These are phyloP conservation scores for Candida awuae DNA, from an alignment of 805 yeast species.

Conservation along the genomic window DNA sequence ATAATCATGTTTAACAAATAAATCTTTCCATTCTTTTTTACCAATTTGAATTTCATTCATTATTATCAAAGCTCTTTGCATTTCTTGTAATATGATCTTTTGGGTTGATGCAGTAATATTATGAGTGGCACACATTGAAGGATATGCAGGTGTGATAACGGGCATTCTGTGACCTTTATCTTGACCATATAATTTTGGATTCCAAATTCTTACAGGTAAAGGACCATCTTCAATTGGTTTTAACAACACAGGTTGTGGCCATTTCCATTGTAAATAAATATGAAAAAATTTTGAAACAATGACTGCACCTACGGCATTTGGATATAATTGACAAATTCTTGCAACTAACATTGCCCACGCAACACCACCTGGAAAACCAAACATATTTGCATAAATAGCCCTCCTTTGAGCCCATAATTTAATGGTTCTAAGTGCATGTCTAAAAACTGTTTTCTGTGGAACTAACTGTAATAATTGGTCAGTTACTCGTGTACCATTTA, in stretches of 20 bases:
- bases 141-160: slow-evolving; percentile 95
- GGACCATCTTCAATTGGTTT: slow-evolving; percentile 97
- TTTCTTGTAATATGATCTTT: slow-evolving; percentile 69
- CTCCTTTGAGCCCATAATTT: slow-evolving; percentile 96
- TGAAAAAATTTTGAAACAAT: slow-evolving; percentile 85
- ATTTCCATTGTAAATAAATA: slow-evolving; percentile 82
- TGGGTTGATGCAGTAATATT: slow-evolving; percentile 87
- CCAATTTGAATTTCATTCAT: slow-evolving; percentile 62
- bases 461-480: slow-evolving; percentile 86
- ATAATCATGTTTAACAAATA: slow-evolving; percentile 73
- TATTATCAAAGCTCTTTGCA: slow-evolving; percentile 65
- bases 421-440: slow-evolving; percentile 84
- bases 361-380: slow-evolving; percentile 98
- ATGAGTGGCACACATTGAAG: slow-evolving; percentile 98
- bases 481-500: slow-evolving; percentile 95
- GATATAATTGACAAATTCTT: slow-evolving; percentile 90
- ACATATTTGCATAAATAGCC: slow-evolving; percentile 88
- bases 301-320: slow-evolving; percentile 90
- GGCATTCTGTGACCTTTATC: slow-evolving; percentile 95
- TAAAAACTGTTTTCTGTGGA: slow-evolving; percentile 88
- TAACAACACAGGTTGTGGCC: slow-evolving; percentile 97
- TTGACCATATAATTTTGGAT: slow-evolving; percentile 81
- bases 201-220: slow-evolving; percentile 92
- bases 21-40: slow-evolving; percentile 60
- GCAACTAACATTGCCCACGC: slow-evolving; percentile 99